Base-by-base conservation (phyloP, 2,329 filamentous ascomycete species). In the Cadophora luteo-olivacea region DNA sequence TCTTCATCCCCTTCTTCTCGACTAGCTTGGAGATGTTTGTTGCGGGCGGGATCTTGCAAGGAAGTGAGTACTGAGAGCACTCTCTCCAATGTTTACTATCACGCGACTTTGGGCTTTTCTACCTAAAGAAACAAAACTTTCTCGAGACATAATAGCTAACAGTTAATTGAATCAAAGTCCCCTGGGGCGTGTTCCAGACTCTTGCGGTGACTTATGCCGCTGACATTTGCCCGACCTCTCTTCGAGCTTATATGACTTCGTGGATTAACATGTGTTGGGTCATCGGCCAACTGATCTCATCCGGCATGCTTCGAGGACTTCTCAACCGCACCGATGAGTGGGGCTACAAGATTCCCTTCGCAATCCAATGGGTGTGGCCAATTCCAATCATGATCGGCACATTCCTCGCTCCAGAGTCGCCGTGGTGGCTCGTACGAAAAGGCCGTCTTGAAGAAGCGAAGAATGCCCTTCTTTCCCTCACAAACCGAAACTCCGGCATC, bases 351-450 rank as follows among this genome's bases (percentile, higher is more conserved):
- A 83, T 75, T 77, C 16, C 81, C 81, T 80, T 65, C 57, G 80
- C 70, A 4, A 22, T 73, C 12, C 72, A 73, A 77, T 83, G 83
- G 83, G 81, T 83, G 76, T 84, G 82, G 82, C 82, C 82, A 0
- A 66, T 81, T 33, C 82, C 82, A 1, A 75, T 84, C 1, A 77
- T 82, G 60, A 75, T 83, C 60, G 81, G 79, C 1, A 80, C 83
- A 22, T 77, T 75, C n/a, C 74, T 84, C 29, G 82, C 82, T 0
- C 82, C 82, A 1, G 82, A 84, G 69, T 84, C 82, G 0, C 82
- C 82, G 0, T 84, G 82, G 82, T 83, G 82, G 81, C 77, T 84
- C 19, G 82, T 84, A 14, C 78, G 82, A 14, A 80, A 78, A 68
- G 81, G 81, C 4, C 79, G 79, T 11, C 77, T 81, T 0, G 77